A percentile compares a stretch with the other conserved stretches of the same genome.
phyloP scores from a whole-genome alignment of 768 basidiomycete species.

The Calocybe gangraenosa region DNA sequence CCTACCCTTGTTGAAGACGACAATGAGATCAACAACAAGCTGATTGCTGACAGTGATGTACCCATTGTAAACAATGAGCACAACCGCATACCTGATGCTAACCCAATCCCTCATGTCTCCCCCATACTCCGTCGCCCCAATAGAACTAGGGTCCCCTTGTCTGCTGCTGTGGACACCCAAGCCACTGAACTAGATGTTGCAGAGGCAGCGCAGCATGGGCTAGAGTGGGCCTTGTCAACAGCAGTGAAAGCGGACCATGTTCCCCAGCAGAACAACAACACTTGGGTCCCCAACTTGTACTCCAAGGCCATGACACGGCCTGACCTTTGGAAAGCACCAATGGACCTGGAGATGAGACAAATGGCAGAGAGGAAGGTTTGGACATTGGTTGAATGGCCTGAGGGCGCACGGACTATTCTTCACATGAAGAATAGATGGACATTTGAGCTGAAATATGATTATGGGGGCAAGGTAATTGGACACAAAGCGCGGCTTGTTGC shows the following conservation, averaged over 20 bases:
- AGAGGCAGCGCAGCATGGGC: too few relatives aligned
- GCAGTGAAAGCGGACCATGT: not conserved
- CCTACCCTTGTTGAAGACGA: too few relatives aligned
- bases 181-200: not conserved
- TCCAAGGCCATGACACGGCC: not conserved
- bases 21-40: too few relatives aligned
- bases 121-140: too few relatives aligned
- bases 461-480: not conserved
- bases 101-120: too few relatives aligned
- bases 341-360: not conserved
- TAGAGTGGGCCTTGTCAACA: too few relatives aligned
- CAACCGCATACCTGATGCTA: too few relatives aligned
- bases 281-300: not conserved
- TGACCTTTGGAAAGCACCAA: not conserved
- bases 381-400: not conserved
- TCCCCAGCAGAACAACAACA: not conserved
- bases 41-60: too few relatives aligned
- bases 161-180: not conserved
- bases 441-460: not conserved
- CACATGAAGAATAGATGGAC: constrained; percentile 1
- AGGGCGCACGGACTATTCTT: not conserved
- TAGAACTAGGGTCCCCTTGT: too few relatives aligned
- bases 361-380: constrained; percentile 2
- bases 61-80: too few relatives aligned
- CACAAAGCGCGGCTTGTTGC: not conserved